phyloP scores from a whole-genome alignment of 345 rosid genomes.

The Geranium rotundifolium region DNA sequence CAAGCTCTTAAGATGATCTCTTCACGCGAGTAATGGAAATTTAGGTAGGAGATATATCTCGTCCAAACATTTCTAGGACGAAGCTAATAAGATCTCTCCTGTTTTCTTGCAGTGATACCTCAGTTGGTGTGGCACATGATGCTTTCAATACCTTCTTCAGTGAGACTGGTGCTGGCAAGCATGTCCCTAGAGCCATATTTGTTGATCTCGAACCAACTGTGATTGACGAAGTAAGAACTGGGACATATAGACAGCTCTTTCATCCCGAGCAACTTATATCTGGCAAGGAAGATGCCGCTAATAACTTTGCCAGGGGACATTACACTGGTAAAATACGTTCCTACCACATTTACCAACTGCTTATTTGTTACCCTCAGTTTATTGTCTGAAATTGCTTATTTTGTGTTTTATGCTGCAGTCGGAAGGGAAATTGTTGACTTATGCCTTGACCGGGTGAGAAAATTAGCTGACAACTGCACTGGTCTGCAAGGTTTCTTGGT shows the following conservation, averaged over 20 bases:
- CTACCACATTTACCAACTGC: background rate
- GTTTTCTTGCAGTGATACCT: conserved; percentile 42
- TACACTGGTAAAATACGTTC: conserved; percentile 39
- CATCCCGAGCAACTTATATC: conserved; percentile 92
- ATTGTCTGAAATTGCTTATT: background rate
- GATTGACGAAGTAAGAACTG: conserved; percentile 72
- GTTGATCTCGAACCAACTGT: conserved; percentile 82
- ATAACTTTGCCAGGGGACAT: conserved; percentile 90
- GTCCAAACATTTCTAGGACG: background rate
- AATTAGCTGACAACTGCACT: conserved; percentile 76
- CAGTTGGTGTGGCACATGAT: conserved; percentile 46
- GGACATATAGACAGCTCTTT: conserved; percentile 68
- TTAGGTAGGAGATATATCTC: background rate
- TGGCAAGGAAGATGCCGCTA: conserved; percentile 89
- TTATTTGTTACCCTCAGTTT: background rate
- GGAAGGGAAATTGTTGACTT: conserved; percentile 81
- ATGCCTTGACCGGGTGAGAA: conserved; percentile 70
- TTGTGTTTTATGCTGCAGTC: conserved; percentile 33
- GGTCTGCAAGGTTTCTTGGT: conserved; percentile 83
- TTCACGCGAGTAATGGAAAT: background rate
- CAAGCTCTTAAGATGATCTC: background rate
- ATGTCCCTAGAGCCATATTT: conserved; percentile 79
- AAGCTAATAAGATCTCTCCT: background rate
- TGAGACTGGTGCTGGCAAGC: conserved; percentile 79
- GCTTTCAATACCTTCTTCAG: conserved; percentile 90